These are phyloP conservation scores for Trichoderma brevicompactum DNA, from an alignment of 2,329 filamentous ascomycete species.

Conservation along the genomic window DNA sequence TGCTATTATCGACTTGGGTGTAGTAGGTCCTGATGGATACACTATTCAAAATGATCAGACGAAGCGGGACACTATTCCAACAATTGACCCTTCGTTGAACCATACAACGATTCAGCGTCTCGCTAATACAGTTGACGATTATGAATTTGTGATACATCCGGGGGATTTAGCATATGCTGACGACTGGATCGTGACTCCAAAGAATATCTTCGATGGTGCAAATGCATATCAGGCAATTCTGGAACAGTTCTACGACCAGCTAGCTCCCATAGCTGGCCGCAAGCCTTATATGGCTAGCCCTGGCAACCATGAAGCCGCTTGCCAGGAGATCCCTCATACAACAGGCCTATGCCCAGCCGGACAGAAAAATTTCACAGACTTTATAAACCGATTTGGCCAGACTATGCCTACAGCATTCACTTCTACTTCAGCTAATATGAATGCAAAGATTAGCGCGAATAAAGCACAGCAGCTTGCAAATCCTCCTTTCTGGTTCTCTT, in stretches of 20 bases:
- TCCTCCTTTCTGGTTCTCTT: conserved; percentile 37
- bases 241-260: conserved; percentile 55
- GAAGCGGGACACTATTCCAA: conserved; percentile 55
- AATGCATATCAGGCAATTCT: conserved; percentile 61
- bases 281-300: conserved; percentile 53
- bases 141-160: conserved; percentile 59
- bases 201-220: conserved; percentile 53
- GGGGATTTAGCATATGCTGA: conserved; percentile 64
- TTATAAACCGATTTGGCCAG: conserved; percentile 57
- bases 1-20: conserved; percentile 55
- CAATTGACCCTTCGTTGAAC: conserved; percentile 56
- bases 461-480: conserved; percentile 46
- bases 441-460: conserved; percentile 50
- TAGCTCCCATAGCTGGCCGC: conserved; percentile 51
- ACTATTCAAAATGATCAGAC: conserved; percentile 45
- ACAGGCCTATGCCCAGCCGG: conserved; percentile 52
- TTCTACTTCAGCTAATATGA: conserved; percentile 53
- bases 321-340: conserved; percentile 48
- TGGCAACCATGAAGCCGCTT: conserved; percentile 64
- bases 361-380: conserved; percentile 65
- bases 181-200: conserved; percentile 55
- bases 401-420: conserved; percentile 52
- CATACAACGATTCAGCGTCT: conserved; percentile 63
- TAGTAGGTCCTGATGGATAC: conserved; percentile 46
- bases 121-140: conserved; percentile 56